A percentile compares a stretch with the other conserved stretches of the same genome.
phyloP scores from a whole-genome alignment of 306 rosid genomes.

The Sphenostylis stenocarpa region DNA sequence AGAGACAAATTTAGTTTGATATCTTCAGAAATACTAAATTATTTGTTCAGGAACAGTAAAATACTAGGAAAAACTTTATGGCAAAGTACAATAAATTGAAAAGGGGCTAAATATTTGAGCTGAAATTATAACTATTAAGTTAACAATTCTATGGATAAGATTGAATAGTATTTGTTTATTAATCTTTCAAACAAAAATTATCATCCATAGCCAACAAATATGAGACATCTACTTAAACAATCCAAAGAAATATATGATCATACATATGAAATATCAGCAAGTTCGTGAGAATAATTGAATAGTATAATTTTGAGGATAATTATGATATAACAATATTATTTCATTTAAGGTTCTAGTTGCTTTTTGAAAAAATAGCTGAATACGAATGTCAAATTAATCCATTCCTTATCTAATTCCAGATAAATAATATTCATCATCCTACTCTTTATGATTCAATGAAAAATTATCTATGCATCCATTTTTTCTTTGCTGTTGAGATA shows the following conservation, averaged over 20 bases:
- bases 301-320: conserved; percentile 17
- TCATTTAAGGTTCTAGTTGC: background rate
- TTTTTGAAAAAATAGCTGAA: background rate
- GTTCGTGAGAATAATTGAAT: background rate
- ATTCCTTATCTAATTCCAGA: background rate
- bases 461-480: background rate
- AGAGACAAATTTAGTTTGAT: conserved; percentile 13
- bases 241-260: conserved; percentile 3
- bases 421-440: background rate
- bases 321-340: background rate
- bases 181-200: conserved; percentile 13
- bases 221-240: background rate
- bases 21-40: background rate
- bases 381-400: background rate
- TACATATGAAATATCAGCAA: background rate
- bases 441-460: background rate
- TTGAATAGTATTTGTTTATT: background rate
- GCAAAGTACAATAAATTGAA: conserved; percentile 16
- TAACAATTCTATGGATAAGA: background rate
- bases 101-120: background rate
- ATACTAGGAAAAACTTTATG: background rate
- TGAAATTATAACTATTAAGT: conserved; percentile 15
- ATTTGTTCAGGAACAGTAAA: conserved; percentile 7
- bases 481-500: background rate
- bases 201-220: background rate